Base-by-base conservation (phyloP, 2,329 filamentous ascomycete species). In the Colletotrichum musae region DNA sequence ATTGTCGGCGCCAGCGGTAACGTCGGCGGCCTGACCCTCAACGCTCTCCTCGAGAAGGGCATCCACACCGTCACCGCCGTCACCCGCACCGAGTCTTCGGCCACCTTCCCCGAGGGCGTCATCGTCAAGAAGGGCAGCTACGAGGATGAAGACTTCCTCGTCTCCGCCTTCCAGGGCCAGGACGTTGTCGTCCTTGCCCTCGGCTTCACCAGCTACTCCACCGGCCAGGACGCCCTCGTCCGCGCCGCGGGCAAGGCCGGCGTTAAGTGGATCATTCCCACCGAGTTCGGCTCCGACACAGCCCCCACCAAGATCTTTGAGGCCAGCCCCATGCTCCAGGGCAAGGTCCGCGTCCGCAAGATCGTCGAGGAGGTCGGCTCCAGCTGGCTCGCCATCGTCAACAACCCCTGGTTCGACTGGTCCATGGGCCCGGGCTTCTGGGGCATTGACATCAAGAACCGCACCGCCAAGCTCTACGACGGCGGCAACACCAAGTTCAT, bases 401-500 rank as follows among this genome's bases (percentile, higher is more conserved):
- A 72, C 59, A 79, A 78, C 50, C 77, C 76, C 2, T 81, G 78
- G 79, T 73, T 78, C 28, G 61, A 80, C 59, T 79, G 74, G 72
- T 73, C 74, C 47, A 69, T 80, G 57, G 57, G 57, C 6, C 36
- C 68, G 4, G 78, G 77, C 10, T 68, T 76, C 36, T 74, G 77
- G 57, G 79, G 78, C 1, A 74, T 82, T 58, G 75, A 81, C 64
- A 21, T 78, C 43, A 74, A 73, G 64, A 72, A 71, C 2, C 74
- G 74, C 48, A 76, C 73, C 6, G 80, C 77, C 56, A 71, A 73
- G 0, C 74, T 88, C 24, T 88, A 82, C 66, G 88, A 89, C 68
- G 86, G 88, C 26, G 91, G 91, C 0, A 84, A 82, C 26, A 85
- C 82, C 1, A 83, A 79, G 64, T 87, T 91, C 73, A 87, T 85